Percentiles rank a stretch among this genome's conserved stretches.
Evolutionary conservation across 495 filamentous ascomycete species (phyloP).

Genomic region (Jackrogersella minutella): DNA sequence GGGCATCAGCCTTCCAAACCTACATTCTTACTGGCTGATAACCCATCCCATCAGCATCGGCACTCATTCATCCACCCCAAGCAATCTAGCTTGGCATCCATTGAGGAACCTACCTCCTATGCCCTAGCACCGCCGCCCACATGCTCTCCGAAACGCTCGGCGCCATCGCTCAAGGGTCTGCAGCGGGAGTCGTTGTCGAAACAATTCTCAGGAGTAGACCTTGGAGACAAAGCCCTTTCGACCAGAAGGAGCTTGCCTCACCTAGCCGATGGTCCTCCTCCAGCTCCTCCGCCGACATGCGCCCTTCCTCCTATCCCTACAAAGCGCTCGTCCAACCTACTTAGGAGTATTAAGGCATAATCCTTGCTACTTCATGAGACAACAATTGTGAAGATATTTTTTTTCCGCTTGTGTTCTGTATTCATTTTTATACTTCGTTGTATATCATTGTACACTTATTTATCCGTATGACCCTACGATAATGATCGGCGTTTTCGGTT

Average conservation of each 20-base stretch:
- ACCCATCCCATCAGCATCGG: slow-evolving; percentile 16
- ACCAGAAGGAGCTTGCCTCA: slow-evolving; percentile 66
- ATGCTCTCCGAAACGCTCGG: slow-evolving; percentile 42
- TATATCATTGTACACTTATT: slow-evolving; percentile 30
- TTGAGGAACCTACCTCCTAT: slow-evolving; percentile 21
- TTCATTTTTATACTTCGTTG: slow-evolving; percentile 7
- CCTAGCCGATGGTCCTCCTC: slow-evolving; percentile 65
- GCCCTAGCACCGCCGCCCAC: slow-evolving; percentile 7
- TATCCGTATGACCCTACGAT: slow-evolving; percentile 23
- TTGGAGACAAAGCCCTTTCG: slow-evolving; percentile 41
- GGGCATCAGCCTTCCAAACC: slow-evolving; percentile 21
- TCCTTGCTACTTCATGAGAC: not conserved
- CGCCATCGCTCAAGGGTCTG: slow-evolving; percentile 37
- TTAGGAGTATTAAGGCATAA: slow-evolving; percentile 15
- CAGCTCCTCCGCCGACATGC: slow-evolving; percentile 68
- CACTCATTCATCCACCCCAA: slow-evolving; percentile 21
- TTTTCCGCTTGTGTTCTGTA: not conserved
- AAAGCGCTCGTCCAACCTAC: slow-evolving; percentile 24
- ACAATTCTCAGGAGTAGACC: slow-evolving; percentile 44
- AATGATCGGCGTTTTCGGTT: slow-evolving; percentile 26
- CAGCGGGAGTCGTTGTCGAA: slow-evolving; percentile 40
- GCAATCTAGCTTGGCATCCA: slow-evolving; percentile 22
- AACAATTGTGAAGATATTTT: not conserved
- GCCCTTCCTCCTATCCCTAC: slow-evolving; percentile 69
- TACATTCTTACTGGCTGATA: slow-evolving; percentile 22